phyloP scores from a whole-genome alignment of 495 filamentous ascomycete species.

The Hypoxylon fragiforme region DNA sequence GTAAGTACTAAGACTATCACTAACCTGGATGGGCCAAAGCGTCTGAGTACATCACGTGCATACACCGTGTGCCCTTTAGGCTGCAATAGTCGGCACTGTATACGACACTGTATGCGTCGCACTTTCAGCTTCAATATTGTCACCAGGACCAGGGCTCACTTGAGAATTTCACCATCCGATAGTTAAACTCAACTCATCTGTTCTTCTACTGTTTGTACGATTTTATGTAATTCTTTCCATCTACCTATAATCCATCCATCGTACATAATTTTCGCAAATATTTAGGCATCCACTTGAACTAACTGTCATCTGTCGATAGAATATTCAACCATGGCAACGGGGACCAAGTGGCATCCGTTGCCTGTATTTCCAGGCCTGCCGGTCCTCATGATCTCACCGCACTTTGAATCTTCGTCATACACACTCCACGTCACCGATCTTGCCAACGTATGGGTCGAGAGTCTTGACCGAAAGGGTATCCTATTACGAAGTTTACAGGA shows the following conservation, averaged over 20 bases:
- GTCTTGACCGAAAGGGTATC: slow-evolving; percentile 64
- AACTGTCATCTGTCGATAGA: neutral
- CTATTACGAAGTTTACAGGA: slow-evolving; percentile 64
- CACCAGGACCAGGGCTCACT: too few relatives aligned
- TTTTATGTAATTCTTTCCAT: neutral
- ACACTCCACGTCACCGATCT: slow-evolving; percentile 80
- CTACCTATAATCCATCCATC: too few relatives aligned
- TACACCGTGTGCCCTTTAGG: neutral
- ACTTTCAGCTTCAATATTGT: slow-evolving; percentile 2
- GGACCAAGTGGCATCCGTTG: slow-evolving; percentile 33
- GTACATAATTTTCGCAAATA: too few relatives aligned
- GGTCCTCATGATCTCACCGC: slow-evolving; percentile 47
- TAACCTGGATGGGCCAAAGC: neutral
- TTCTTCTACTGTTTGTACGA: neutral
- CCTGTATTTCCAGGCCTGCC: slow-evolving; percentile 42
- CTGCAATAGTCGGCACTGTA: neutral
- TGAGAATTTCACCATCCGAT: too few relatives aligned
- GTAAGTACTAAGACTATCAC: neutral
- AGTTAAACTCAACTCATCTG: too few relatives aligned
- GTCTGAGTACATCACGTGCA: slow-evolving; percentile 2
- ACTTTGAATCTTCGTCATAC: slow-evolving; percentile 59
- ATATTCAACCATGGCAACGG: slow-evolving; percentile 10
- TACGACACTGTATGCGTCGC: neutral
- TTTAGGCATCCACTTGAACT: neutral
- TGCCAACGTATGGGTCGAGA: slow-evolving; percentile 81